Base-by-base conservation (phyloP, 164 flowering plant genomes). In the Kingdonia uniflora region DNA sequence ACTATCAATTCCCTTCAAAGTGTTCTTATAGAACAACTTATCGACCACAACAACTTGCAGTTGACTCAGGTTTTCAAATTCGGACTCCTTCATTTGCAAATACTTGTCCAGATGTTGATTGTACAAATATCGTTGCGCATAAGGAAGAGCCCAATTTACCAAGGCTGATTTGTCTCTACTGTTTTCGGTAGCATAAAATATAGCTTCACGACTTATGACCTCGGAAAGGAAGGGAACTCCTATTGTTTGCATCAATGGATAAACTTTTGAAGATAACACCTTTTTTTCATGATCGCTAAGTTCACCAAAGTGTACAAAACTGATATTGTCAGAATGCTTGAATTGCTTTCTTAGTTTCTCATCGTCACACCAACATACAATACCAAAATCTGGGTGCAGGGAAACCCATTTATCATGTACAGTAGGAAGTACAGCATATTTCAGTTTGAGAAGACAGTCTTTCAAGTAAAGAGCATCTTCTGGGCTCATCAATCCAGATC, bases 361-460 rank as follows among this genome's bases (percentile, higher is more conserved):
- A 58, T 89, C 84, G 72, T 89, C 95, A 66, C 74, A 76, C 95
- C 96, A 94, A 69, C 99, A 94, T 1, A 86, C 67, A 39, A 87
- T 63, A 44, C 96, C 96, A 79, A 70, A 82, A 5, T 82, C 73
- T 22, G 82, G 71, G 57, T 94, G 87, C 8, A 87, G 68, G 19
- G 97, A 94, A 56, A 84, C 94, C 99, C 99, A 94, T 71, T 71
- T 81, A 74, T 89, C 87, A 56, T 57, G 76, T 37, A 55, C 56
- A 39, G 97, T 80, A 11, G 97, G 99, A 61, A 94, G 81, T 49
- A 89, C 74, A 0, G 77, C 55, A 60, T 37, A 72, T 22, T 84
- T 85, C 57, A 54, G 21, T 54, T 71, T 69, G 38, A 33, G 44
- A 61, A 94, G 81, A 62, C 68, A 59, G 24, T 81, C 79, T 74